Percentiles rank a stretch among this genome's conserved stretches.
phyloP scores from a whole-genome alignment of 768 basidiomycete genomes.

The Mycena vitilis region DNA sequence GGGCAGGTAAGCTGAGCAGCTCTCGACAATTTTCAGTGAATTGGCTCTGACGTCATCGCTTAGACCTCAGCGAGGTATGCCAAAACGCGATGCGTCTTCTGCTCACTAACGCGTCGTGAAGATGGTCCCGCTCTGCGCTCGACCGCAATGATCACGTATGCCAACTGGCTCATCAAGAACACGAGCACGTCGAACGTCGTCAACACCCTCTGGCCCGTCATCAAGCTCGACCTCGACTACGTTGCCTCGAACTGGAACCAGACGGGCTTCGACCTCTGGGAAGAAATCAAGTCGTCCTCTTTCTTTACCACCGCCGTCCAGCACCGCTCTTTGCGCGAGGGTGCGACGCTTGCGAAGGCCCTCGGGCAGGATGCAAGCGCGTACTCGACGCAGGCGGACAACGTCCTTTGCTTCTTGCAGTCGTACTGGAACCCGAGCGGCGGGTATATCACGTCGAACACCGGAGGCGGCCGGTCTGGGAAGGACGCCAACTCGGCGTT shows the following conservation, averaged over 20 bases:
- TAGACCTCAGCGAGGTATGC: constrained; percentile 69
- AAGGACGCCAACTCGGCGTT: constrained; percentile 80
- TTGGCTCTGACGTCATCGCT: constrained; percentile 14
- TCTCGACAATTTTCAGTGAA: not conserved
- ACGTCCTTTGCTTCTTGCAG: constrained; percentile 83
- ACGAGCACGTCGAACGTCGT: constrained; percentile 59
- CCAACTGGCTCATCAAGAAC: constrained; percentile 67
- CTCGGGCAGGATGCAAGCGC: constrained; percentile 68
- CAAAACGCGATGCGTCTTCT: not conserved
- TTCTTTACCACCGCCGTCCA: constrained; percentile 88
- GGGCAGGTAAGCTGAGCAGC: constrained; percentile 53
- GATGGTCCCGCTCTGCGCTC: constrained; percentile 82
- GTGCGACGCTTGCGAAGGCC: constrained; percentile 67
- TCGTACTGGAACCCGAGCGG: constrained; percentile 78
- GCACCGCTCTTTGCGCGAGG: constrained; percentile 78
- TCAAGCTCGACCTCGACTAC: constrained; percentile 67
- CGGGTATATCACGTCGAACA: constrained; percentile 78
- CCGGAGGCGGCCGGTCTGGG: constrained; percentile 78
- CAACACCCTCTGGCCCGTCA: constrained; percentile 25
- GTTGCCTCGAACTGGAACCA: constrained; percentile 64
- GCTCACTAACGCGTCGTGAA: constrained; percentile 35
- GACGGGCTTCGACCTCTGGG: constrained; percentile 78
- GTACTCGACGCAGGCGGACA: constrained; percentile 70
- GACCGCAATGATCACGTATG: constrained; percentile 74
- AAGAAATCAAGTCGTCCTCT: constrained; percentile 75